Conservation (phyloP, 176 grass and related monocot species). For the Eragrostis curvula region DNA sequence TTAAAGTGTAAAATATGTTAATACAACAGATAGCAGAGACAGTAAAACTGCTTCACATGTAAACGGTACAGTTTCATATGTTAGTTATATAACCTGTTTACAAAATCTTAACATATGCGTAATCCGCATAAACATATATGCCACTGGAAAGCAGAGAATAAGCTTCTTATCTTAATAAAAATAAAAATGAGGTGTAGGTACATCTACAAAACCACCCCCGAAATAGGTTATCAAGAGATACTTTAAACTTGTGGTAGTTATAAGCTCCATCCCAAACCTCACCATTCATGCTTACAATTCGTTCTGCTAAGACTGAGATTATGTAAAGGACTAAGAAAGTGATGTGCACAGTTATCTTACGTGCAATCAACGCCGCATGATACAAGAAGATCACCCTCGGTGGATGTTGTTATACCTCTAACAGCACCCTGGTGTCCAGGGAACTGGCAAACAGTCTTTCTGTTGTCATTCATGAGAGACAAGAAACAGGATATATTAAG, state of each 20-base stretch:
- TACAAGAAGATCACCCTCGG: slow-evolving; percentile 83
- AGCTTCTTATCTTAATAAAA: neutral
- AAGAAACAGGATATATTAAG: slow-evolving; percentile 8
- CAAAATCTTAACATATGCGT: slow-evolving; percentile 1
- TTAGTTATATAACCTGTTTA: neutral
- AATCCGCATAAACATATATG: neutral
- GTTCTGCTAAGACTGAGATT: slow-evolving; percentile 4
- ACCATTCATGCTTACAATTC: neutral
- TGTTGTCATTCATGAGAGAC: slow-evolving; percentile 39
- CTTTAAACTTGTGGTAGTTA: slow-evolving; percentile 3
- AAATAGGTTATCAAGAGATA: neutral
- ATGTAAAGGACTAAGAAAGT: slow-evolving; percentile 17
- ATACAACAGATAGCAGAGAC: slow-evolving; percentile 23
- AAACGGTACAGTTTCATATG: neutral
- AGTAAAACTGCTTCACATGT: neutral
- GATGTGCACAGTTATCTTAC: slow-evolving; percentile 52
- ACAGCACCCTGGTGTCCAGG: slow-evolving; percentile 90
- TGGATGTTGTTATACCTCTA: slow-evolving; percentile 83
- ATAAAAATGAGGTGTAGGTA: slow-evolving; percentile 17
- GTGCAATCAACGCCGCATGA: slow-evolving; percentile 94
- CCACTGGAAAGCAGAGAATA: neutral
- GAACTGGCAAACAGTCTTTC: slow-evolving; percentile 88
- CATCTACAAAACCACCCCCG: neutral
- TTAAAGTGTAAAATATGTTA: slow-evolving; percentile 18
- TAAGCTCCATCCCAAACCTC: slow-evolving; percentile 18